Evolutionary conservation across 495 filamentous ascomycete species (phyloP), one percentile per base, ranked within the genome.

Genomic region (Eremomyces bilateralis): DNA sequence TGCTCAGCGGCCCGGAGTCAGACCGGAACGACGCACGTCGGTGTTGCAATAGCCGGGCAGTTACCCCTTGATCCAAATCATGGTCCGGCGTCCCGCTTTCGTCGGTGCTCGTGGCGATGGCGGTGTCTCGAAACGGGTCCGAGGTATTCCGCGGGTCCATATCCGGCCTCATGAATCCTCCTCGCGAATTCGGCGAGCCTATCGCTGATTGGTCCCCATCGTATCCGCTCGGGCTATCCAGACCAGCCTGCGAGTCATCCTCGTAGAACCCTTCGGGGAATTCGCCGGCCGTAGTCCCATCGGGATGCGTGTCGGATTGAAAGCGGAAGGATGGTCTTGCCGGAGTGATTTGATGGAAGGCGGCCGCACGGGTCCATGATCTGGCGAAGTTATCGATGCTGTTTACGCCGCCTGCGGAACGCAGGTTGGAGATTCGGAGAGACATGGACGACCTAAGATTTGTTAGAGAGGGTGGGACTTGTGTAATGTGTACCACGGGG

Each of bases 301-400:
- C n/a, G n/a, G n/a, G n/a, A n/a, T n/a, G n/a, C n/a, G n/a, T n/a
- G 5, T 40, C 44, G 6, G 44, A 40, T 10, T 43, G 20, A 13
- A 49, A 38, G n/a, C 40, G 31, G 44, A 90, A 80, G 16, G 79
- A 71, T 13, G 72, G 68, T 2, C 71, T 69, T 16, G 73, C 69
- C 3, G 80, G 77, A 12, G 82, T 65, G 33, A 91, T 75, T 50
- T 94, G 85, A 18, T 66, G 63, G 59, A 94, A 97, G 21, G 65
- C 71, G 3, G 85, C 83, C 21, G 88, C 88, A 46, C 88, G 70
- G 48, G 81, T 80, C 82, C 85, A 95, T 43, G 80, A 90, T 30
- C 80, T 70, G 31, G 88, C 78, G 51, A 97, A 97, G 46, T 84
- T 93, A 43, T 90, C 73, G 44, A 95, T 73, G 49, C 78, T 88